These are phyloP conservation scores for Paecilomyces niveus DNA, from an alignment of 2,329 filamentous ascomycete species.

Conservation along the genomic window DNA sequence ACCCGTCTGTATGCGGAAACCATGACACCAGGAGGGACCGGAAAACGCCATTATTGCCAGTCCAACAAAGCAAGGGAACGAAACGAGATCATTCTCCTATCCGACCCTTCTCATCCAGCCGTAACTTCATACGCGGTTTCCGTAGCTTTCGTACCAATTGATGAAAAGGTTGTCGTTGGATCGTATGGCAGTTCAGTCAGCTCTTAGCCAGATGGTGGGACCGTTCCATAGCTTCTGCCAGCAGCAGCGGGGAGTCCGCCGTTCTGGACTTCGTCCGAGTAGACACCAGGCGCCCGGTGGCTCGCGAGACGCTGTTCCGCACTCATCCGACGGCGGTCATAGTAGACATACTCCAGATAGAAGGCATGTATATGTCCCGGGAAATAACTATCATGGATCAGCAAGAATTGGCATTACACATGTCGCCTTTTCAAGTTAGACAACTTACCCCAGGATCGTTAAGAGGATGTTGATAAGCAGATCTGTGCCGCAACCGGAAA, in stretches of 20 bases:
- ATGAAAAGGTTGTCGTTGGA: not conserved
- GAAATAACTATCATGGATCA: constrained; percentile 48
- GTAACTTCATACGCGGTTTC: not conserved
- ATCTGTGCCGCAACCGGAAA: constrained; percentile 60
- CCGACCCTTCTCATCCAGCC: not conserved
- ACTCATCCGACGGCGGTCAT: constrained; percentile 49
- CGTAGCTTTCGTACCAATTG: not conserved
- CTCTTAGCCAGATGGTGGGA: not conserved
- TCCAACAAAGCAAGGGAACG: not conserved
- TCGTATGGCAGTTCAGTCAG: constrained; percentile 3
- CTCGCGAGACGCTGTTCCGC: constrained; percentile 12
- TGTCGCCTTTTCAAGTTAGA: not conserved
- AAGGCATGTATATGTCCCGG: constrained; percentile 76
- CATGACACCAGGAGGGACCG: not conserved
- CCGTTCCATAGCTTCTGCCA: constrained; percentile 16
- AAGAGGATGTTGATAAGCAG: constrained; percentile 61
- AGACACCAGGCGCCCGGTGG: constrained; percentile 29
- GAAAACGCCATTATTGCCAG: not conserved
- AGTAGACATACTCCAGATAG: constrained; percentile 78
- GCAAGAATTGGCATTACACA: not conserved
- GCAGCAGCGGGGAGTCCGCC: constrained; percentile 19
- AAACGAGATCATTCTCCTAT: not conserved
- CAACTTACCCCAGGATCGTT: constrained; percentile 54
- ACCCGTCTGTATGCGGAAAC: not conserved
- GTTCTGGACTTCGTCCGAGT: constrained; percentile 33